Evolutionary conservation across 2,329 filamentous ascomycete genomes (phyloP).

Genomic region (Pseudocercospora eumusae): DNA sequence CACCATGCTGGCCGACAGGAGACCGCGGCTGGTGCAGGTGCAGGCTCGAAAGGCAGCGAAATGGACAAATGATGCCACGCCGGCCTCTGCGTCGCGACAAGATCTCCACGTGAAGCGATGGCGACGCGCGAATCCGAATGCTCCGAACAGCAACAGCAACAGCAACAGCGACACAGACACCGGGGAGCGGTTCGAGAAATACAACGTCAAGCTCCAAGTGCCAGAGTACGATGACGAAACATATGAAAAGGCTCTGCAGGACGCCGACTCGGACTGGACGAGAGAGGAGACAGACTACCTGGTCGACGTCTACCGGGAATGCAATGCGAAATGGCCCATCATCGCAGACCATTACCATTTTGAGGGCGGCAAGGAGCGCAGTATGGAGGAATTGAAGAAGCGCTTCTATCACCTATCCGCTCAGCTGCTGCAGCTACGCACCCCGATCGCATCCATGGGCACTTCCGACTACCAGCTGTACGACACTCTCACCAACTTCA

Average conservation of each 20-base stretch:
- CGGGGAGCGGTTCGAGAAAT: slow-evolving; percentile 69
- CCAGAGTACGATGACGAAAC: slow-evolving; percentile 85
- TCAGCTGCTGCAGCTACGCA: slow-evolving; percentile 77
- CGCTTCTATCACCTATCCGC: slow-evolving; percentile 87
- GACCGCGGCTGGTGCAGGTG: slow-evolving; percentile 7
- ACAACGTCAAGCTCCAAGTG: slow-evolving; percentile 76
- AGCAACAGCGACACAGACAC: slow-evolving; percentile 12
- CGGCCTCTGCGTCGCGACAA: slow-evolving; percentile 3
- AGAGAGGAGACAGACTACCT: slow-evolving; percentile 94
- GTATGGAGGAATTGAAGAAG: slow-evolving; percentile 86
- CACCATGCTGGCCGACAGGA: slow-evolving; percentile 4
- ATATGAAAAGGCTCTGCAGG: slow-evolving; percentile 73
- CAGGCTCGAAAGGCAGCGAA: slow-evolving; percentile 23
- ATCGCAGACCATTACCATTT: slow-evolving; percentile 80
- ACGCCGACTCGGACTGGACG: slow-evolving; percentile 76
- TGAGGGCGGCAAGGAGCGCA: slow-evolving; percentile 49
- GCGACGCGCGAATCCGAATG: slow-evolving; percentile 13
- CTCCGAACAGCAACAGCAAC: too few relatives aligned
- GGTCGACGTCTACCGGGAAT: slow-evolving; percentile 71
- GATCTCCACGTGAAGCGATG: slow-evolving; percentile 17
- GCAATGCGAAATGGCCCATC: slow-evolving; percentile 84
- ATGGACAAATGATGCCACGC: slow-evolving; percentile 17
- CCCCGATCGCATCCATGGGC: slow-evolving; percentile 83
- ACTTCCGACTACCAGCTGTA: slow-evolving; percentile 78
- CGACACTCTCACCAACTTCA: slow-evolving; percentile 83